These are phyloP conservation scores for Mantamonas sphyraenae DNA, from an alignment of 78 protist genomes.

Conservation along the genomic window DNA sequence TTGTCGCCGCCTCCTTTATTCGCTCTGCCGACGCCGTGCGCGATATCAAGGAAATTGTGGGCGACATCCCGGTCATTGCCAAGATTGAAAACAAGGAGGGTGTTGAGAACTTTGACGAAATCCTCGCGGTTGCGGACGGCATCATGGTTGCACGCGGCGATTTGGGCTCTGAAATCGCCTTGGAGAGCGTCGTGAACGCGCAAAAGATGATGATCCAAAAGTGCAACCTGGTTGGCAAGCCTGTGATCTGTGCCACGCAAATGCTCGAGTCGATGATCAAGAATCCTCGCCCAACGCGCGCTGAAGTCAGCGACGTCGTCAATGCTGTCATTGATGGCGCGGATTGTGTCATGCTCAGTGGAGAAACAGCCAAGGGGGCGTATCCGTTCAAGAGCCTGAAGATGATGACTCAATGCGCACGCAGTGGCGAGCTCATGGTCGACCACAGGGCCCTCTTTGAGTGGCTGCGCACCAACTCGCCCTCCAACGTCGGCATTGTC, in stretches of 20 bases:
- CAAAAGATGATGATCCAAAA: constrained; percentile 78
- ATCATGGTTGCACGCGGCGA: constrained; percentile 95
- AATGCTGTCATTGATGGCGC: constrained; percentile 80
- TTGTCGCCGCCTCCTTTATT: constrained; percentile 73
- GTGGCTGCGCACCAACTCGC: no score
- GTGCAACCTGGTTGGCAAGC: constrained; percentile 55
- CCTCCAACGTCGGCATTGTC: no score
- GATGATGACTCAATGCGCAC: no score
- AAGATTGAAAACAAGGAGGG: constrained; percentile 87
- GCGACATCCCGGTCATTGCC: constrained; percentile 54
- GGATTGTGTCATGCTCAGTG: constrained; percentile 79
- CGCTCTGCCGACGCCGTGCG: constrained; percentile 43
- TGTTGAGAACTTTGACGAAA: constrained; percentile 65
- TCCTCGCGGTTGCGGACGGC: constrained; percentile 71
- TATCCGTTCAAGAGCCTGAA: not conserved
- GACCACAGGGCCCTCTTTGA: no score
- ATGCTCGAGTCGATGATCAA: constrained; percentile 75
- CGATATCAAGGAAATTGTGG: constrained; percentile 37
- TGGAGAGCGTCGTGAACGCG: constrained; percentile 54
- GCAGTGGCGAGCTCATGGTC: no score
- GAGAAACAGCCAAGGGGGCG: constrained; percentile 71
- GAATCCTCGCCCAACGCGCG: constrained; percentile 89
- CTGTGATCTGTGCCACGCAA: constrained; percentile 59
- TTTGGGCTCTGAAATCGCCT: constrained; percentile 80
- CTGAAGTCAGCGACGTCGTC: constrained; percentile 73